Conservation (phyloP, 495 filamentous ascomycete species). For the Annulohypoxylon stygium region DNA sequence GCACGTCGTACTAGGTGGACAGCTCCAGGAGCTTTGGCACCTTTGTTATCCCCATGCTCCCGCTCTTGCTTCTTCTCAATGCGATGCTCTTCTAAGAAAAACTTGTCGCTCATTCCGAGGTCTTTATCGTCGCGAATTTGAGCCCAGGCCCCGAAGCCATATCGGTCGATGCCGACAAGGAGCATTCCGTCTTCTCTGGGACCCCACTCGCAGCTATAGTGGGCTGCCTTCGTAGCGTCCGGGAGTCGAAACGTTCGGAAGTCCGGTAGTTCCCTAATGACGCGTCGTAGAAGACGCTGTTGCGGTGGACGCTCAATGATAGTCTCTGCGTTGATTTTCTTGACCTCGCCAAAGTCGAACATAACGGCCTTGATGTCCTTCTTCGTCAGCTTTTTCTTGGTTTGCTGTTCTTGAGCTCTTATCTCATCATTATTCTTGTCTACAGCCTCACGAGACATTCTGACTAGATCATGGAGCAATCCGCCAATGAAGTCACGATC, state of each 20-base stretch:
- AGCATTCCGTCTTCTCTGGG: slow-evolving; percentile 97
- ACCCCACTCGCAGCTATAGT: slow-evolving; percentile 90
- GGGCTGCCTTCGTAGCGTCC: slow-evolving; percentile 88
- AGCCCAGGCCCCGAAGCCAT: slow-evolving; percentile 95
- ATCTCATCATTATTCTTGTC: slow-evolving; percentile 75
- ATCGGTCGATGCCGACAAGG: slow-evolving; percentile 88
- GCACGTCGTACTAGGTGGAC: slow-evolving; percentile 96
- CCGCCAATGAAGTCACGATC: slow-evolving; percentile 80
- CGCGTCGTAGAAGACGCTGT: slow-evolving; percentile 83
- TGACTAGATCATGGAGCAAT: slow-evolving; percentile 67
- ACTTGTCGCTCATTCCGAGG: slow-evolving; percentile 87
- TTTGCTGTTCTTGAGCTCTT: slow-evolving; percentile 77
- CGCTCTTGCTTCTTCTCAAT: slow-evolving; percentile 97
- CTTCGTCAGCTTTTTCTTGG: slow-evolving; percentile 83
- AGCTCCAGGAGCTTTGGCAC: slow-evolving; percentile 91
- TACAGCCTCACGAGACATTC: slow-evolving; percentile 73
- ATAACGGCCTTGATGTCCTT: slow-evolving; percentile 97
- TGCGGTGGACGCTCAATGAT: slow-evolving; percentile 89
- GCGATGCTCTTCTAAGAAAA: slow-evolving; percentile 97
- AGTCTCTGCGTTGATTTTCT: slow-evolving; percentile 94
- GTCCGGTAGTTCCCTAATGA: slow-evolving; percentile 72
- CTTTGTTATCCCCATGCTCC: slow-evolving; percentile 77
- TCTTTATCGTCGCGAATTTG: slow-evolving; percentile 93
- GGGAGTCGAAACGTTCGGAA: slow-evolving; percentile 84
- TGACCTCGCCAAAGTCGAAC: slow-evolving; percentile 91